Evolutionary conservation across 768 basidiomycete species (phyloP), one percentile per base, ranked within the genome.

Genomic region (Termitomyces eurrhizus): DNA sequence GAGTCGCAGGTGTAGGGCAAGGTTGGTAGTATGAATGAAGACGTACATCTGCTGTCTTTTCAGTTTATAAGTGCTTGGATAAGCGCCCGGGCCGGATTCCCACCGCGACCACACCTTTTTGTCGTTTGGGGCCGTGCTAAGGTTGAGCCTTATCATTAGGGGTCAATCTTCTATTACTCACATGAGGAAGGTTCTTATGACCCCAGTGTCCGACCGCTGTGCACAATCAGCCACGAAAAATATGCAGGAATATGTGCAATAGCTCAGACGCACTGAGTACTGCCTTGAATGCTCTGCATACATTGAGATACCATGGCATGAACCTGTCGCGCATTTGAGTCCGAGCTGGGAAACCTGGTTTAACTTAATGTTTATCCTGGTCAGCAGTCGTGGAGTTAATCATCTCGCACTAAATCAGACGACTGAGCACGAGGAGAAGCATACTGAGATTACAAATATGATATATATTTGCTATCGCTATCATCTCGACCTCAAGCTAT

Each of bases 11-110:
- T 18, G 13, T 33, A 61, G 60, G 60, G 57, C 58, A 65, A 64
- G 41, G 61, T 62, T 56, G 64, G 64, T 56, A 57, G 61, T 57
- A 62, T 61, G 57, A 52, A 59, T 57, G 35, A 53, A 57, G 49
- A 14, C 24, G 35, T 21, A 4, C 21, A 33, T 29, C 13, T 32
- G 18, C 54, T 54, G 36, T 21, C 56, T 33, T 39, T 7, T 12
- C 1, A 4, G 8, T 24, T 57, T 63, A 52, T 60, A 57, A 50
- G 32, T 7, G n/a, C 33, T 2, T n/a, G 1, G 21, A 41, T 21
- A 21, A 42, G 42, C 36, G 7, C 36, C 14, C 61, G 59, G 52
- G 5, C 21, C 18, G 42, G n/a, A 21, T 44, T 21, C 4, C 42
- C n/a, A n/a, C n/a, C 42, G 42, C n/a, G 8, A 44, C n/a, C 42